phyloP scores from a whole-genome alignment of 2,329 filamentous ascomycete genomes.

The Neurospora sp. region DNA sequence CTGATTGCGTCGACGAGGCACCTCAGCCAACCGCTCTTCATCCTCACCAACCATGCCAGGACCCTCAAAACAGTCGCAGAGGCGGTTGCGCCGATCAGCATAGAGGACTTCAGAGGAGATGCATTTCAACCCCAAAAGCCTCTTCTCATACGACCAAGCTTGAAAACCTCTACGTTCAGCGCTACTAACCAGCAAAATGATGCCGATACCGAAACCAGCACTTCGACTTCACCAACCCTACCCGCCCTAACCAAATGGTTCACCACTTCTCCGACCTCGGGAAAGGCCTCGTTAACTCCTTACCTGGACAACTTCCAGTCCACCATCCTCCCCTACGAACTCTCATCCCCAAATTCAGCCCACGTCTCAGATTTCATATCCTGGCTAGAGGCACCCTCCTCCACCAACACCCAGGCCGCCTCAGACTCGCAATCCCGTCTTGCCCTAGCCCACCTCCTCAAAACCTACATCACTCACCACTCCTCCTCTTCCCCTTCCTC shows the following conservation, averaged over 20 bases:
- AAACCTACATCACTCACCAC: not conserved
- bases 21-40: not conserved
- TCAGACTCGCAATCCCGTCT: not conserved
- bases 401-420: not conserved
- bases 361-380: slow-evolving; percentile 1
- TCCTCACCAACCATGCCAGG: not conserved
- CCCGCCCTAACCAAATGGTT: slow-evolving; percentile 56
- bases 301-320: slow-evolving; percentile 24
- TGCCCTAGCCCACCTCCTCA: slow-evolving; percentile 5
- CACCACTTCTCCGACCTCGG: slow-evolving; percentile 2
- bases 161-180: not conserved
- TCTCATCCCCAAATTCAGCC: slow-evolving; percentile 16
- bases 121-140: slow-evolving; percentile 46
- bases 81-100: slow-evolving; percentile 7
- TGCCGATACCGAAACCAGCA: not conserved
- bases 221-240: slow-evolving; percentile 19
- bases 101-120: slow-evolving; percentile 39
- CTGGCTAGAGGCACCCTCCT: slow-evolving; percentile 3
- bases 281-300: slow-evolving; percentile 10
- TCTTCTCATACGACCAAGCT: slow-evolving; percentile 30
- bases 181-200: not conserved
- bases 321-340: slow-evolving; percentile 30
- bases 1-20: not conserved
- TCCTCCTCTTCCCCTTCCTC: not conserved
- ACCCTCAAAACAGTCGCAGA: slow-evolving; percentile 1